phyloP scores from a whole-genome alignment of 352 stramenopile genomes.

The Pythium sp. region DNA sequence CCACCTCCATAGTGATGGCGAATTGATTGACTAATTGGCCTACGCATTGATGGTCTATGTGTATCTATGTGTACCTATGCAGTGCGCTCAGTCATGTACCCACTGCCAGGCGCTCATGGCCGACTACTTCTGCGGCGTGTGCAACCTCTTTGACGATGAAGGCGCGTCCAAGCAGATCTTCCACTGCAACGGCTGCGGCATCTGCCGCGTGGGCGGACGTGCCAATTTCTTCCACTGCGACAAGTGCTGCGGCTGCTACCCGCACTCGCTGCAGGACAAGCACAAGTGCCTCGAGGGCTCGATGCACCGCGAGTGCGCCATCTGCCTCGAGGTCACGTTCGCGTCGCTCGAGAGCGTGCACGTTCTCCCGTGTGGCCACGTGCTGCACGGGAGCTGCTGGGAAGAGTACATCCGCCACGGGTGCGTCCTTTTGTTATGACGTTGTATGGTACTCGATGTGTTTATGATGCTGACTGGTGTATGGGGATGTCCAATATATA shows the following conservation, averaged over 20 bases:
- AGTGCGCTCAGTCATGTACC: slow-evolving; percentile 55
- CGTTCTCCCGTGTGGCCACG: slow-evolving; percentile 71
- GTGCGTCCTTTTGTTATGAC: slow-evolving; percentile 24
- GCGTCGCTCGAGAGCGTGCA: slow-evolving; percentile 68
- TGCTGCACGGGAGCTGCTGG: slow-evolving; percentile 70
- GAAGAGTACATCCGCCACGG: slow-evolving; percentile 59
- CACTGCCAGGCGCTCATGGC: slow-evolving; percentile 48
- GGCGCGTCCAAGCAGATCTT: slow-evolving; percentile 63
- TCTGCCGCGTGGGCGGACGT: slow-evolving; percentile 69
- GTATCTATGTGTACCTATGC: not conserved
- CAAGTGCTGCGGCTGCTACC: slow-evolving; percentile 79
- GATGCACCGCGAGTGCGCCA: slow-evolving; percentile 80
- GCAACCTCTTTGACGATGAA: slow-evolving; percentile 76
- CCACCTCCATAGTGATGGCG: not conserved
- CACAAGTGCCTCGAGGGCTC: slow-evolving; percentile 79
- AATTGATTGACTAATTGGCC: too few species aligned
- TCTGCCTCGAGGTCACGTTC: slow-evolving; percentile 82
- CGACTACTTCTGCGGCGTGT: slow-evolving; percentile 62
- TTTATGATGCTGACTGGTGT: slow-evolving; percentile 10
- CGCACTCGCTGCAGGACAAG: slow-evolving; percentile 59
- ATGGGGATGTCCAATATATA: not conserved
- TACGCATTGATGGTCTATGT: not conserved
- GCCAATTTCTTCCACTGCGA: slow-evolving; percentile 82
- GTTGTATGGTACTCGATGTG: not conserved
- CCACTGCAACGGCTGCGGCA: slow-evolving; percentile 74